These are phyloP conservation scores for Podospora sp. DNA, from an alignment of 495 filamentous ascomycete species.

Conservation along the genomic window DNA sequence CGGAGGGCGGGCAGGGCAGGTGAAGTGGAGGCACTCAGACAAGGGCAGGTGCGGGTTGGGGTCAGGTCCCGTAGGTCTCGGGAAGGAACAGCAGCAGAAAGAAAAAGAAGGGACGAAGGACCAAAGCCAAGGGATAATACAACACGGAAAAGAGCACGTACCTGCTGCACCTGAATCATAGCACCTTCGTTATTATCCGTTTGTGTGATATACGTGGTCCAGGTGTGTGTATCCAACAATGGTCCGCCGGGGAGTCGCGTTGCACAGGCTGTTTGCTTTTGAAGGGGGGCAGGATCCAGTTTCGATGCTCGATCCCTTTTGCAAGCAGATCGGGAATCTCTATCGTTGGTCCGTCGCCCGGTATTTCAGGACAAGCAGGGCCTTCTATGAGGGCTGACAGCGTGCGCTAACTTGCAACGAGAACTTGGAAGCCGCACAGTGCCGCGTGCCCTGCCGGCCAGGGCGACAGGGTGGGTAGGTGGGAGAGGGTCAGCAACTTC, in stretches of 20 bases:
- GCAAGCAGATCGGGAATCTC: slow-evolving; percentile 5
- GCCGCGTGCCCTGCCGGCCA: neutral
- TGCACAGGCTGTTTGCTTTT: slow-evolving; percentile 2
- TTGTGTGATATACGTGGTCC: slow-evolving; percentile 15
- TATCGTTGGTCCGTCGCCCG: slow-evolving; percentile 10
- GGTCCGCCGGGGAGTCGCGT: slow-evolving; percentile 15
- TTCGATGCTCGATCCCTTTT: neutral
- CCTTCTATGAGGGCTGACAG: neutral
- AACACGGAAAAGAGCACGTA: slow-evolving; percentile 32
- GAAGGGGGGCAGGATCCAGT: slow-evolving; percentile 3
- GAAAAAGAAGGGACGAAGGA: slow-evolving; percentile 10
- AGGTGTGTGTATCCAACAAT: slow-evolving; percentile 8
- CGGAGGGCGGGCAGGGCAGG: neutral
- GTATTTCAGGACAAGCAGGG: slow-evolving; percentile 21
- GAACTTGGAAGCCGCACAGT: neutral
- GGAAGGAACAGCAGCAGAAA: slow-evolving; percentile 2
- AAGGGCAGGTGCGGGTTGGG: neutral
- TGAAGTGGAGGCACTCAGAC: neutral
- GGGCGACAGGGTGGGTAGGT: neutral
- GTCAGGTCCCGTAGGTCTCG: neutral
- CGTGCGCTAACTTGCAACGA: neutral
- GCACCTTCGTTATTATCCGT: slow-evolving; percentile 30
- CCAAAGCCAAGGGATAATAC: slow-evolving; percentile 11
- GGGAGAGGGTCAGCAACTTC: neutral
- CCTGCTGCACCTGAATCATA: slow-evolving; percentile 39